Evolutionary conservation across 2,329 filamentous ascomycete genomes (phyloP).

Genomic region (Emmonsia crescens): DNA sequence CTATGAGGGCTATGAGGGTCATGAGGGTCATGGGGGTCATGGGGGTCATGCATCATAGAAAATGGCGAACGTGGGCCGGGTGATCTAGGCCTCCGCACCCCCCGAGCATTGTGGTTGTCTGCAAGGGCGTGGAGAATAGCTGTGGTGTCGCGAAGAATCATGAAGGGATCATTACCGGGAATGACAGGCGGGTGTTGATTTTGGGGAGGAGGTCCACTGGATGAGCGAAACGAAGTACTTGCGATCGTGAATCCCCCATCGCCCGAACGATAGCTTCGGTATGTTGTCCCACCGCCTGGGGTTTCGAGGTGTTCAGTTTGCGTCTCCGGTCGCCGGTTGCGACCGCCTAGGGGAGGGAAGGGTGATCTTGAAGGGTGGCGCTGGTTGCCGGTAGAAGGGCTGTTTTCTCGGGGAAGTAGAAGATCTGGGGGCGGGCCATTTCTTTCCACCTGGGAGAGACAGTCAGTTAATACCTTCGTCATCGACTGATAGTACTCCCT

Average conservation of each 20-base stretch:
- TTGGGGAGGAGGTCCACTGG: slow-evolving; percentile 13
- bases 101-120: neutral
- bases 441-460: neutral
- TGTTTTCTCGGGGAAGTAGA: neutral
- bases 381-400: neutral
- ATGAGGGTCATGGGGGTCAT: neutral
- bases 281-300: slow-evolving; percentile 19
- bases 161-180: neutral
- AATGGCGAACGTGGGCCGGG: neutral
- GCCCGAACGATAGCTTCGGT: slow-evolving; percentile 34
- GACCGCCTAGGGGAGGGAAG: too few relatives aligned
- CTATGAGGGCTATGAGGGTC: neutral
- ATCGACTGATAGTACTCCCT: neutral
- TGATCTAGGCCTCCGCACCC: neutral
- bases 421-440: neutral
- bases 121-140: neutral
- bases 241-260: slow-evolving; percentile 35
- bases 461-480: neutral
- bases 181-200: slow-evolving; percentile 6
- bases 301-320: neutral
- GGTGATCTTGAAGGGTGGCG: neutral
- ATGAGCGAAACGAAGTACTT: slow-evolving; percentile 21
- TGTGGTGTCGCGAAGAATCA: neutral
- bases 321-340: neutral
- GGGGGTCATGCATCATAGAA: neutral